Conservation (phyloP, 345 rosid species). For the Camelina neglecta region DNA sequence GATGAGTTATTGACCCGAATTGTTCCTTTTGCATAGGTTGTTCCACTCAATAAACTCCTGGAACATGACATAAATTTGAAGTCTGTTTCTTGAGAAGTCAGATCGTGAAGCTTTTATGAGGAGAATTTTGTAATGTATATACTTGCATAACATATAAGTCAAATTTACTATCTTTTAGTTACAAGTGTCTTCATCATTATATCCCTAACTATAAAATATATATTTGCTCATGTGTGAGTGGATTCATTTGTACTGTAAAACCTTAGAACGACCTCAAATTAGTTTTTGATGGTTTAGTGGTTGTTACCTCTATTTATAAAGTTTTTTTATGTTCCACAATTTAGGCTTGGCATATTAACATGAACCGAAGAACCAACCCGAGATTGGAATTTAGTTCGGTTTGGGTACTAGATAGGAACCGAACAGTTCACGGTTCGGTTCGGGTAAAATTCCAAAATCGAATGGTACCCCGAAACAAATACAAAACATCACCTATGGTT, state of each 20-base stretch:
- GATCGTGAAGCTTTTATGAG: conserved; percentile 24
- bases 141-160: conserved; percentile 5
- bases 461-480: too few relatives aligned
- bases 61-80: conserved; percentile 25
- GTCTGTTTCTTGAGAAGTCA: conserved; percentile 8
- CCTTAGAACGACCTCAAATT: background rate
- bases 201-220: conserved; percentile 33
- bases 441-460: too few relatives aligned
- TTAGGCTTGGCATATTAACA: too few relatives aligned
- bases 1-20: background rate
- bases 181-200: conserved; percentile 30
- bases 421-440: too few relatives aligned
- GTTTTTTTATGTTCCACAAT: background rate
- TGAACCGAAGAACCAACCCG: too few relatives aligned
- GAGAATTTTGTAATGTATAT: conserved; percentile 40
- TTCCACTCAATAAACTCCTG: conserved; percentile 36
- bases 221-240: conserved; percentile 29
- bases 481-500: too few relatives aligned
- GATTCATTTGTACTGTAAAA: conserved; percentile 33
- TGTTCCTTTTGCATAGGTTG: conserved; percentile 34
- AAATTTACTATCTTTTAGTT: conserved; percentile 21
- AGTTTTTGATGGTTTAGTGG: conserved; percentile 6
- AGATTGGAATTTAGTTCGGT: too few relatives aligned
- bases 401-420: too few relatives aligned
- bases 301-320: background rate